Evolutionary conservation across 495 filamentous ascomycete species (phyloP).

Genomic region (Collariella sp.): DNA sequence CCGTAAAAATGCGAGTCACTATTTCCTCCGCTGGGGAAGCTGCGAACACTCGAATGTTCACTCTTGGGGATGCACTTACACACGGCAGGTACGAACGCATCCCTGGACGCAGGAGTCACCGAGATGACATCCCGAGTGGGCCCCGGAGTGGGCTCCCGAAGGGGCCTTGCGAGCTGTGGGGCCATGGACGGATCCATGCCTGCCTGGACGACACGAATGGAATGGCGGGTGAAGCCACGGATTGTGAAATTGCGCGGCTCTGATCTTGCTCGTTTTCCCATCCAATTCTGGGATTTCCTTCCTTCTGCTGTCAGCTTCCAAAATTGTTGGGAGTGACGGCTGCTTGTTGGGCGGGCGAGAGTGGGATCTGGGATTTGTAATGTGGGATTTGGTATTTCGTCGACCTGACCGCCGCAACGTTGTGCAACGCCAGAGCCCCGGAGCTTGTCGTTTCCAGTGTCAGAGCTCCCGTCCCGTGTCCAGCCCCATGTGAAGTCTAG

Average conservation of each 20-base stretch:
- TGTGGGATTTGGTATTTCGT: constrained; percentile 2
- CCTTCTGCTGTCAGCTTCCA: neutral
- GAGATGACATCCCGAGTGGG: constrained; percentile 13
- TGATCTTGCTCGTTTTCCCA: neutral
- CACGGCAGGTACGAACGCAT: neutral
- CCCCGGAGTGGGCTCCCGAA: constrained; percentile 3
- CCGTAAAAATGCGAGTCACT: neutral
- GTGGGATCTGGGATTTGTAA: too few relatives aligned
- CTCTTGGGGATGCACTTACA: constrained; percentile 10
- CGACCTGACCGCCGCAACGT: constrained; percentile 5
- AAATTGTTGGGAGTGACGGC: neutral
- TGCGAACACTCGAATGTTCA: neutral
- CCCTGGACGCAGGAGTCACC: constrained; percentile 12
- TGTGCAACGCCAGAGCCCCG: neutral
- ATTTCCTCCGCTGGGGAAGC: neutral
- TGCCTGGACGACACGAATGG: too few relatives aligned
- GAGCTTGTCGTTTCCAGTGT: neutral
- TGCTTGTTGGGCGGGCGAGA: neutral
- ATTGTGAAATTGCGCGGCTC: constrained; percentile 2
- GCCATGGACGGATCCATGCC: neutral
- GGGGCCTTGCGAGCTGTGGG: too few relatives aligned
- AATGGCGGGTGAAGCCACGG: neutral
- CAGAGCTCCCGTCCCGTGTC: neutral
- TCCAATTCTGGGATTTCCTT: neutral
- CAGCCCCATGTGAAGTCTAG: neutral